Percentiles rank a stretch among this genome's conserved stretches.
phyloP scores from a whole-genome alignment of 208 protist genomes.

The Crithidia sp. region DNA sequence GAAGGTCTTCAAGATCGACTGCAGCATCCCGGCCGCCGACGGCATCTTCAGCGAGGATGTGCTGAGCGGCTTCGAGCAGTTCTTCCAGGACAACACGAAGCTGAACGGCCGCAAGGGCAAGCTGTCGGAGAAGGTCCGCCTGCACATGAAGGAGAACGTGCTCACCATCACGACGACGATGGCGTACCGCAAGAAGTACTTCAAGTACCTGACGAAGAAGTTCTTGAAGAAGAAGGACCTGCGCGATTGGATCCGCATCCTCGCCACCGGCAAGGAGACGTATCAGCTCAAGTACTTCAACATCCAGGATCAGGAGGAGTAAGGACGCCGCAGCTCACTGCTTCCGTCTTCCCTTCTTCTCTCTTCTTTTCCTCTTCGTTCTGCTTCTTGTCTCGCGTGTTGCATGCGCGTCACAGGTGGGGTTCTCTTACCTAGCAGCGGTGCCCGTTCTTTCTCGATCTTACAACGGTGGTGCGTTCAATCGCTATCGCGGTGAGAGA shows the following conservation, averaged over 20 bases:
- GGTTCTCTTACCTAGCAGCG: neutral
- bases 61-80: constrained; percentile 94
- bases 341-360: neutral
- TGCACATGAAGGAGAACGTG: constrained; percentile 90
- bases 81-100: constrained; percentile 97
- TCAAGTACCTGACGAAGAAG: constrained; percentile 99
- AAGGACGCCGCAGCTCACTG: constrained; percentile 25
- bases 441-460: neutral
- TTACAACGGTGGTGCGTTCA: no score
- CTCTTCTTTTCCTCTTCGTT: neutral
- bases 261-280: constrained; percentile 94
- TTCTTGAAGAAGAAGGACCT: constrained; percentile 99
- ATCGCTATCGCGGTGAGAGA: neutral
- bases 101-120: constrained; percentile 98
- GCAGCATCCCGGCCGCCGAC: constrained; percentile 63
- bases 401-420: no score
- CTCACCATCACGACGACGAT: constrained; percentile 91
- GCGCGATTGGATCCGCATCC: constrained; percentile 97
- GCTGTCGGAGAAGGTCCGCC: constrained; percentile 94
- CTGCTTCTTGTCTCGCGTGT: neutral
- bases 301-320: constrained; percentile 95
- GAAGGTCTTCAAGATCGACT: constrained; percentile 89
- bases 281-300: constrained; percentile 99
- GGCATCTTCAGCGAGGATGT: constrained; percentile 88
- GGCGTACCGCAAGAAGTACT: constrained; percentile 98